Percentiles rank a stretch among this genome's conserved stretches.
Evolutionary conservation across 495 filamentous ascomycete species (phyloP).

Genomic region (Evernia prunastri): DNA sequence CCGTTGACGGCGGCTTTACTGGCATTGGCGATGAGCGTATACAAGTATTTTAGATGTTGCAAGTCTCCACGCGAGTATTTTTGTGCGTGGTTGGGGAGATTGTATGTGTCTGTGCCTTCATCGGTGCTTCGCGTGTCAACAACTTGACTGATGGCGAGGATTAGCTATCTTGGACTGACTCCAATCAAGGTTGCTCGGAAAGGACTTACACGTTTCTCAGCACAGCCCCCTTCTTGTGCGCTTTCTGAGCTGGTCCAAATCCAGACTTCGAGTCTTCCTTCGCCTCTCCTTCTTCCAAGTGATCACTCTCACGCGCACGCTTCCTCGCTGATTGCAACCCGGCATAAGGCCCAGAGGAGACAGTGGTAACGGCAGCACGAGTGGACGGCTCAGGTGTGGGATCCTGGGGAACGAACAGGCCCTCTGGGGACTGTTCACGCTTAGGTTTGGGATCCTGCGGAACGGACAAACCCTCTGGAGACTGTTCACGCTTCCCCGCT

Average conservation of each 20-base stretch:
- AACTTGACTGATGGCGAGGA: neutral
- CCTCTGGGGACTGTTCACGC: neutral
- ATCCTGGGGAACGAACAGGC: neutral
- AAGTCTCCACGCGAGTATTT: neutral
- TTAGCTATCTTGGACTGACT: neutral
- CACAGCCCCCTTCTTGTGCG: neutral
- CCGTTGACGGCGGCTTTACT: constrained; percentile 1
- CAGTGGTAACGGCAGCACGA: neutral
- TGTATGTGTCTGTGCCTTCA: neutral
- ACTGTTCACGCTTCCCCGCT: neutral
- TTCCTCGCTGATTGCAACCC: neutral
- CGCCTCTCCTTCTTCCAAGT: neutral
- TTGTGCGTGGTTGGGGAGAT: neutral
- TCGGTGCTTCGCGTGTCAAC: neutral
- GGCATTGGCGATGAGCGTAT: constrained; percentile 12
- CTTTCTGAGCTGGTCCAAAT: constrained; percentile 3
- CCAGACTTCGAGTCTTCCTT: neutral
- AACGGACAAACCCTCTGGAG: neutral
- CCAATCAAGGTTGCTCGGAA: neutral
- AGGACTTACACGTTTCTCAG: neutral
- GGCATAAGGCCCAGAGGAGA: neutral
- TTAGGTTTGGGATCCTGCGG: neutral
- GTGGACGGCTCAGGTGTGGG: neutral
- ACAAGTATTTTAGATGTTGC: constrained; percentile 7
- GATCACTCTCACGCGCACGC: neutral